A percentile compares a stretch with the other conserved stretches of the same genome.
These are phyloP conservation scores for Zygoascus bituminiphila DNA, from an alignment of 805 yeast species.

Conservation along the genomic window DNA sequence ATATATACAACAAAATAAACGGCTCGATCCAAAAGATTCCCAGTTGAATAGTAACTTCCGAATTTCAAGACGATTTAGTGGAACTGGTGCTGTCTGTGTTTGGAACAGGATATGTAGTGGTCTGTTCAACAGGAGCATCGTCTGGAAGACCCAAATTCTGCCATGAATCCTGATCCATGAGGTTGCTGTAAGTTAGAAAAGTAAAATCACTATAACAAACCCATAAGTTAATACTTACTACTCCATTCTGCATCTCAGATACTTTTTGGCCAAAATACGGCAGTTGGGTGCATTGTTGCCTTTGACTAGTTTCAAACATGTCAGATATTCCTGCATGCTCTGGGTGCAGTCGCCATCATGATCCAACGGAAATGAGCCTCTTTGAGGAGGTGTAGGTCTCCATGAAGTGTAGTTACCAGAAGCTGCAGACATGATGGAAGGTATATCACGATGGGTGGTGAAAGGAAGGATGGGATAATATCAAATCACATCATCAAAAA, in stretches of 20 bases:
- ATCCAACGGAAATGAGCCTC: slow-evolving; percentile 94
- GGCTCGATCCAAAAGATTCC: too few relatives aligned
- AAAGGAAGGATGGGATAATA: too few relatives aligned
- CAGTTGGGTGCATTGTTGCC: slow-evolving; percentile 91
- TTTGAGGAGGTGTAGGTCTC: slow-evolving; percentile 83
- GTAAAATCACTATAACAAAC: slow-evolving; percentile 13
- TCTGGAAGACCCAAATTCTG: slow-evolving; percentile 53
- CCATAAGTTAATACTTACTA: slow-evolving; percentile 30
- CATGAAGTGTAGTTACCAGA: slow-evolving; percentile 15
- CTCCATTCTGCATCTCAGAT: slow-evolving; percentile 84
- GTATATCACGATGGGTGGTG: background rate
- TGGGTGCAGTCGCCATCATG: slow-evolving; percentile 76
- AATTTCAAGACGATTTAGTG: too few relatives aligned
- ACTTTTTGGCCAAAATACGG: slow-evolving; percentile 70
- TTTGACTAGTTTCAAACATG: slow-evolving; percentile 67
- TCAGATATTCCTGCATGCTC: slow-evolving; percentile 65
- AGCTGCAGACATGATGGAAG: slow-evolving; percentile 25
- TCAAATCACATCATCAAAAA: too few relatives aligned
- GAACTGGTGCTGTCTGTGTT: too few relatives aligned
- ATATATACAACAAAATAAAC: background rate
- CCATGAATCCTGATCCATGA: slow-evolving; percentile 57
- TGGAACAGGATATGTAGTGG: too few relatives aligned
- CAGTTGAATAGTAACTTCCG: too few relatives aligned
- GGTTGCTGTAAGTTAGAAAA: slow-evolving; percentile 24
- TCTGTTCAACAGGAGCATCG: slow-evolving; percentile 29